Conservation (phyloP, 148 eudicot species). For the Diospyros lotus region DNA sequence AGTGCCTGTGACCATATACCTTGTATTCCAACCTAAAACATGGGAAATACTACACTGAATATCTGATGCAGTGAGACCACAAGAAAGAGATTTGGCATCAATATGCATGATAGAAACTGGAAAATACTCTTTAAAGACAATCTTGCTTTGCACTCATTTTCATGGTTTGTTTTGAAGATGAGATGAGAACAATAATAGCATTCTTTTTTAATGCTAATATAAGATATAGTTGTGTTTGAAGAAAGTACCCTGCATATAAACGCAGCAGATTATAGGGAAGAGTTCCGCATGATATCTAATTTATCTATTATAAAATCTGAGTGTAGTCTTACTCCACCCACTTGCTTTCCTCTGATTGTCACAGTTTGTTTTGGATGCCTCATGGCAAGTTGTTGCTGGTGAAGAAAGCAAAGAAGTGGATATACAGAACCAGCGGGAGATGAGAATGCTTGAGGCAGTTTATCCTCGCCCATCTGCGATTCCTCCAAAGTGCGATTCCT, state of each 20-base stretch:
- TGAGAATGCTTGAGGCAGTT: conserved; percentile 73
- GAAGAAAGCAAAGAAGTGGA: conserved; percentile 68
- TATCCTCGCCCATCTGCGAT: conserved; percentile 79
- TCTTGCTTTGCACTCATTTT: too few relatives aligned
- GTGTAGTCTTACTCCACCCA: background rate
- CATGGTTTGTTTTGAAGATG: too few relatives aligned
- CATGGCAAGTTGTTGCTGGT: conserved; percentile 77
- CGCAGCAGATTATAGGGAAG: background rate
- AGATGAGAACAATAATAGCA: too few relatives aligned
- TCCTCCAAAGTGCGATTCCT: conserved; percentile 57
- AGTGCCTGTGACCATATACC: too few relatives aligned
- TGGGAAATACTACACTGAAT: background rate
- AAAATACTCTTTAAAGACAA: too few relatives aligned
- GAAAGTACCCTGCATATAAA: too few relatives aligned
- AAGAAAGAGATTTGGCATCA: too few relatives aligned
- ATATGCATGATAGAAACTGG: too few relatives aligned
- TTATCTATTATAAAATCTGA: background rate
- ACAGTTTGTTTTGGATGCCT: conserved; percentile 52
- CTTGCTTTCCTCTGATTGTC: conserved; percentile 15
- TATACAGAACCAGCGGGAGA: conserved; percentile 51
- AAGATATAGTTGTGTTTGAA: too few relatives aligned
- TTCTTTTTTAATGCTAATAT: too few relatives aligned
- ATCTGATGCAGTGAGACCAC: background rate
- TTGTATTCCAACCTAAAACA: background rate
- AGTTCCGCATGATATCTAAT: background rate